phyloP scores from a whole-genome alignment of 1,139 yeast genomes.

The Chernovozyma aurita region DNA sequence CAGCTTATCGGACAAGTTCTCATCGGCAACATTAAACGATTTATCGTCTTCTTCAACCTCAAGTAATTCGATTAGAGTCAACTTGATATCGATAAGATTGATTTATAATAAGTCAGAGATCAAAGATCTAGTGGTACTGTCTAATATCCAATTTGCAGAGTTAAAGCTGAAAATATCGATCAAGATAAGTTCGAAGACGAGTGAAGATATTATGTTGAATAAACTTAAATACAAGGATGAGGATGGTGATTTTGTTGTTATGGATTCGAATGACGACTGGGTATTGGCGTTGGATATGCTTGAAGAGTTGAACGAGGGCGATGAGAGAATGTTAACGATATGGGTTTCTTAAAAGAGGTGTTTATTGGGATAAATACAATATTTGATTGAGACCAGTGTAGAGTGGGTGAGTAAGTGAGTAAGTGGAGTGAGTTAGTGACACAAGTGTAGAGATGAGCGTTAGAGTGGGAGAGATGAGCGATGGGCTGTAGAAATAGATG shows the following conservation, averaged over 20 bases:
- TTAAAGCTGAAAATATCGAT: slow-evolving; percentile 40
- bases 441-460: neutral
- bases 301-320: slow-evolving; percentile 29
- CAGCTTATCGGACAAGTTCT: slow-evolving; percentile 6
- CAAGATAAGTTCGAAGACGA: slow-evolving; percentile 27
- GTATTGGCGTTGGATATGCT: slow-evolving; percentile 50
- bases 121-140: slow-evolving; percentile 37
- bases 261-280: slow-evolving; percentile 82
- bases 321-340: slow-evolving; percentile 30
- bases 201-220: slow-evolving; percentile 35
- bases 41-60: slow-evolving; percentile 16
- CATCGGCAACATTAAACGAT: slow-evolving; percentile 14
- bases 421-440: neutral
- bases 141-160: slow-evolving; percentile 41
- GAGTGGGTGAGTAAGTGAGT: neutral
- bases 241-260: slow-evolving; percentile 89
- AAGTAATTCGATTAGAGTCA: slow-evolving; percentile 1
- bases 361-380: too few relatives aligned
- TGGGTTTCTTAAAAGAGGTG: slow-evolving; percentile 30
- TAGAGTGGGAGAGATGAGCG: too few relatives aligned
- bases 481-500: too few relatives aligned
- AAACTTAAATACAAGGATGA: slow-evolving; percentile 86
- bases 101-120: slow-evolving; percentile 44
- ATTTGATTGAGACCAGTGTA: neutral
- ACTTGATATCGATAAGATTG: slow-evolving; percentile 41